phyloP scores from a whole-genome alignment of 2,329 filamentous ascomycete genomes.

The Pyrenochaeta sp. region DNA sequence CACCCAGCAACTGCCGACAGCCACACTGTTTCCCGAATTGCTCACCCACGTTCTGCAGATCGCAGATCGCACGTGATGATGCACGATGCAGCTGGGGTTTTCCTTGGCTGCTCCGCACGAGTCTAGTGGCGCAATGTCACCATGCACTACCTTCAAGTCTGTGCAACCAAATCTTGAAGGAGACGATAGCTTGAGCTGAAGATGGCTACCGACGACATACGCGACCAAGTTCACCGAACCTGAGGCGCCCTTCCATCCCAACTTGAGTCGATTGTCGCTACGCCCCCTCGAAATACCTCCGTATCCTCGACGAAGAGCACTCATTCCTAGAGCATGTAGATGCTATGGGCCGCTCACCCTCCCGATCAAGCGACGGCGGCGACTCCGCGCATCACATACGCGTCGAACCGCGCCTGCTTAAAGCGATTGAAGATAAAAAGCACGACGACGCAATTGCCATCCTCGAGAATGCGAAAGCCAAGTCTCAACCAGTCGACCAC shows the following conservation, averaged over 20 bases:
- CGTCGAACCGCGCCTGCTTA: conserved; percentile 46
- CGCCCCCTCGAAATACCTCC: conserved; percentile 1
- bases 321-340: conserved; percentile 20
- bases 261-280: conserved; percentile 9
- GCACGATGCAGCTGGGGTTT: conserved; percentile 24
- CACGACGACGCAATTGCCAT: conserved; percentile 43
- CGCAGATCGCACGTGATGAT: conserved; percentile 38
- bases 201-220: conserved; percentile 15
- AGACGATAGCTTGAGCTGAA: neutral
- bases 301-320: conserved; percentile 7
- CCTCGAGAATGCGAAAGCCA: conserved; percentile 46
- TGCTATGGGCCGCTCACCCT: conserved; percentile 46
- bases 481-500: conserved; percentile 43
- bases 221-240: conserved; percentile 12
- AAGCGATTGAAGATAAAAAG: conserved; percentile 44
- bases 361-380: conserved; percentile 47
- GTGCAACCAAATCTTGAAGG: conserved; percentile 8
- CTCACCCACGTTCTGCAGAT: conserved; percentile 5
- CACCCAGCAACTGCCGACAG: conserved; percentile 1
- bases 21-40: neutral
- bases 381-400: conserved; percentile 37
- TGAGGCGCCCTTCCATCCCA: conserved; percentile 15
- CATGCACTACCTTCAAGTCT: conserved; percentile 12
- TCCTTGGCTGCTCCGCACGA: conserved; percentile 23
- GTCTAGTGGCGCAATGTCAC: conserved; percentile 26